Evolutionary conservation across 1,139 yeast species (phyloP).

Genomic region (Candida gigantensis): DNA sequence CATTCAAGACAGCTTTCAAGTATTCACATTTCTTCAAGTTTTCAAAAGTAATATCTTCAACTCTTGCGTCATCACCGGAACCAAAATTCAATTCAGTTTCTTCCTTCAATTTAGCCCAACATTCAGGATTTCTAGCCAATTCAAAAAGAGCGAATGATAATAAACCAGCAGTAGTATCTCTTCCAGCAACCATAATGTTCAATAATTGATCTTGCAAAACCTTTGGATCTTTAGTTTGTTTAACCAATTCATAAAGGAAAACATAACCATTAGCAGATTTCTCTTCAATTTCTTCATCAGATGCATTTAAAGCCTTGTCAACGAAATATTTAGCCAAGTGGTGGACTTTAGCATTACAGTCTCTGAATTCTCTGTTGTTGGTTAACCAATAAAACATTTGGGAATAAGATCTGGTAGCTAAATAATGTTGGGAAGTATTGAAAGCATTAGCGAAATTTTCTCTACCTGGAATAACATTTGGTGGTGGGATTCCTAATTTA

Average conservation of each 20-base stretch:
- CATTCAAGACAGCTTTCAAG: slow-evolving; percentile 49
- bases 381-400: slow-evolving; percentile 30
- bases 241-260: slow-evolving; percentile 47
- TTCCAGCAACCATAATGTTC: slow-evolving; percentile 48
- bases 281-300: slow-evolving; percentile 39
- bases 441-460: slow-evolving; percentile 28
- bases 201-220: slow-evolving; percentile 47
- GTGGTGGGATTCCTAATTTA: slow-evolving; percentile 23
- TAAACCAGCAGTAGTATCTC: slow-evolving; percentile 53
- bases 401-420: slow-evolving; percentile 28
- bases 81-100: slow-evolving; percentile 39
- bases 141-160: slow-evolving; percentile 43
- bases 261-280: slow-evolving; percentile 41
- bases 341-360: slow-evolving; percentile 31
- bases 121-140: slow-evolving; percentile 42
- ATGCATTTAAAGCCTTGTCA: slow-evolving; percentile 26
- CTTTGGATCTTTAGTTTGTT: slow-evolving; percentile 45
- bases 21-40: slow-evolving; percentile 50
- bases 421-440: slow-evolving; percentile 29
- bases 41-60: slow-evolving; percentile 46
- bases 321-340: slow-evolving; percentile 38
- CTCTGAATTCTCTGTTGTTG: slow-evolving; percentile 34
- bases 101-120: slow-evolving; percentile 35
- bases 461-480: slow-evolving; percentile 20
- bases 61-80: slow-evolving; percentile 23